Evolutionary conservation across 805 yeast genomes (phyloP).

Genomic region (Candida nitratophila): DNA sequence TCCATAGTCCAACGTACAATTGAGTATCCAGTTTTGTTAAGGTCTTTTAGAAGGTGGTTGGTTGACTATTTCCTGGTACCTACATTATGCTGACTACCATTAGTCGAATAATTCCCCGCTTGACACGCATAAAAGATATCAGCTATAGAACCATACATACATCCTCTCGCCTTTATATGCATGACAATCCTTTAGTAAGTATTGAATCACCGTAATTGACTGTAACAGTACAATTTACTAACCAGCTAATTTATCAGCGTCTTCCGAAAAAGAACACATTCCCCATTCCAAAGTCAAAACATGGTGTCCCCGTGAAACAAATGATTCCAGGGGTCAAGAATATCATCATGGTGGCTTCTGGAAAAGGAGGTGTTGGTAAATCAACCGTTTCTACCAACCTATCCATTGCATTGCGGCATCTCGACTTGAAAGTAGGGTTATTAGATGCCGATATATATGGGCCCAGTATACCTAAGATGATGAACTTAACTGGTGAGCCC

Average conservation of each 20-base stretch:
- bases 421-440: conserved; percentile 56
- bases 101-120: too few species aligned
- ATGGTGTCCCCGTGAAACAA: conserved; percentile 50
- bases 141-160: too few species aligned
- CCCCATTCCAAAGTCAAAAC: conserved; percentile 33
- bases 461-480: conserved; percentile 70
- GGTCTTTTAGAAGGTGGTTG: too few species aligned
- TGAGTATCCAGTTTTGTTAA: too few species aligned
- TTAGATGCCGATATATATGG: conserved; percentile 82
- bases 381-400: conserved; percentile 67
- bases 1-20: too few species aligned
- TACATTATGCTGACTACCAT: too few species aligned
- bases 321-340: conserved; percentile 54
- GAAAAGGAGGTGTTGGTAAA: conserved; percentile 80
- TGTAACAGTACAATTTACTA: too few species aligned
- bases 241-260: conserved; percentile 26
- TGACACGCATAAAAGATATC: too few species aligned
- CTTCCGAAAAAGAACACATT: conserved; percentile 29
- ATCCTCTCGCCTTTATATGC: conserved; percentile 11
- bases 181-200: conserved; percentile 52
- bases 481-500: conserved; percentile 70
- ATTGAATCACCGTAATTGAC: too few species aligned
- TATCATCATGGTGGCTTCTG: conserved; percentile 62
- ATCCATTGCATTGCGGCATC: conserved; percentile 51
- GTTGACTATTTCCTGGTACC: too few species aligned